A percentile compares a stretch with the other conserved stretches of the same genome.
These are phyloP conservation scores for Stagonosporopsis cucurbitacearum DNA, from an alignment of 2,329 filamentous ascomycete genomes.

Conservation along the genomic window DNA sequence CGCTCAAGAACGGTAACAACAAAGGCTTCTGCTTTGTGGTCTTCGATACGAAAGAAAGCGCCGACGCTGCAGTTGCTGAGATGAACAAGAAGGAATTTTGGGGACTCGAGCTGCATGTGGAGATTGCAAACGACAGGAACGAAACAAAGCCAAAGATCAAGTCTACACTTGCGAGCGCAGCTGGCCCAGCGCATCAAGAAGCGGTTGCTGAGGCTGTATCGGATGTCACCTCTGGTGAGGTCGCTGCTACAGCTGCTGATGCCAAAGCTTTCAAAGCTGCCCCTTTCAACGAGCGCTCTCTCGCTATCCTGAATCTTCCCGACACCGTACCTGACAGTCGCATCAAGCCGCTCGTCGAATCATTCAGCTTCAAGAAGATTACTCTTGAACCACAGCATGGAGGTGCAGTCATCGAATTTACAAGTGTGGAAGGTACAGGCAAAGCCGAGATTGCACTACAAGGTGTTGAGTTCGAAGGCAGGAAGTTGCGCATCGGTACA, in stretches of 20 bases:
- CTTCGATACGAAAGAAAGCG: conserved; percentile 72
- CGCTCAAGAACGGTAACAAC: conserved; percentile 67
- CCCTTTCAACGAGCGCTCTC: conserved; percentile 65
- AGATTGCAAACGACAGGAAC: conserved; percentile 53
- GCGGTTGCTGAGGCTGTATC: conserved; percentile 25
- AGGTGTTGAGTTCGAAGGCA: conserved; percentile 48
- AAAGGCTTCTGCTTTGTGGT: conserved; percentile 83
- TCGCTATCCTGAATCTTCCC: conserved; percentile 83
- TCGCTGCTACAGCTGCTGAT: conserved; percentile 6
- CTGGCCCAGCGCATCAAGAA: conserved; percentile 46
- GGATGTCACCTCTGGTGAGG: conserved; percentile 25
- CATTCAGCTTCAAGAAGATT: conserved; percentile 77
- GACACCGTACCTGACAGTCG: conserved; percentile 92
- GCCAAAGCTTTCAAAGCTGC: conserved; percentile 22
- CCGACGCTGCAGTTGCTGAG: conserved; percentile 65
- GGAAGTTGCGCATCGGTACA: conserved; percentile 55
- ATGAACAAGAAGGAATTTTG: conserved; percentile 75
- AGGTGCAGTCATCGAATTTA: conserved; percentile 86
- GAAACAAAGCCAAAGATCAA: conserved; percentile 55
- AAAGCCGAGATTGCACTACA: conserved; percentile 64
- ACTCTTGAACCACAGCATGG: conserved; percentile 80
- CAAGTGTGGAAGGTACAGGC: conserved; percentile 72
- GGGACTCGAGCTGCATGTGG: conserved; percentile 70
- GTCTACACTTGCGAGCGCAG: conserved; percentile 57
- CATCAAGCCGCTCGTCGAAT: conserved; percentile 74